Percentiles rank a stretch among this genome's conserved stretches.
phyloP scores from a whole-genome alignment of 2,329 filamentous ascomycete species.

The Emmonsiellopsis sp. region DNA sequence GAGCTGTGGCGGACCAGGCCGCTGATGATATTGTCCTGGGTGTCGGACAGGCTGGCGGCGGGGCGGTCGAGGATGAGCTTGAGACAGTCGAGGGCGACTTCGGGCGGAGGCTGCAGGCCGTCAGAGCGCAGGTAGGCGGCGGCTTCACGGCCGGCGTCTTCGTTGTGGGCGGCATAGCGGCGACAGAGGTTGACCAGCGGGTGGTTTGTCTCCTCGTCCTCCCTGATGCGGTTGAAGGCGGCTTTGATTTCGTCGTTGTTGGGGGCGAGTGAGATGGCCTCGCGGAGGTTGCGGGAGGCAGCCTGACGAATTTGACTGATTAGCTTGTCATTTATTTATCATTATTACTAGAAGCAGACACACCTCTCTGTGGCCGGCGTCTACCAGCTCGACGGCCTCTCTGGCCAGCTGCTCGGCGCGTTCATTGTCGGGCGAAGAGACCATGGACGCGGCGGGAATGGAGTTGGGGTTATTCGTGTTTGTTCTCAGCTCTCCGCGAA shows the following conservation, averaged over 20 bases:
- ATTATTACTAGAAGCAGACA: background rate
- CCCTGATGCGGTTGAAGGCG: conserved; percentile 36
- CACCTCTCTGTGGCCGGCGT: conserved; percentile 39
- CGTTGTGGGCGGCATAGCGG: conserved; percentile 33
- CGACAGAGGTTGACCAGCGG: conserved; percentile 37
- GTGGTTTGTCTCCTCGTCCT: conserved; percentile 34
- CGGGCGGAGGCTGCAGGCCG: conserved; percentile 34
- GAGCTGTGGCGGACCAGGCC: conserved; percentile 36
- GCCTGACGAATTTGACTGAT: conserved; percentile 24
- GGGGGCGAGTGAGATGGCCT: conserved; percentile 39
- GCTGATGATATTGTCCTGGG: conserved; percentile 40
- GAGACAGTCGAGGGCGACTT: conserved; percentile 34
- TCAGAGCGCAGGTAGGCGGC: conserved; percentile 34
- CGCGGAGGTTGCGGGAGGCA: conserved; percentile 39
- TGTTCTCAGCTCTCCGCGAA: too few relatives aligned
- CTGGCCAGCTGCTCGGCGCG: conserved; percentile 37
- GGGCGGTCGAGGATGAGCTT: conserved; percentile 33
- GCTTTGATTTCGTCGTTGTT: conserved; percentile 37
- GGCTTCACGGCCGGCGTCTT: conserved; percentile 37
- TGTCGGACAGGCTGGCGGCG: conserved; percentile 26
- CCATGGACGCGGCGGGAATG: conserved; percentile 33
- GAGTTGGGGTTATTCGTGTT: too few relatives aligned
- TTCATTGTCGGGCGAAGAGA: conserved; percentile 34
- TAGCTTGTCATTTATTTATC: conserved; percentile 1
- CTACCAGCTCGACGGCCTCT: conserved; percentile 39